These are phyloP conservation scores for Penicillium verrucosum DNA, from an alignment of 2,329 filamentous ascomycete genomes.

Conservation along the genomic window DNA sequence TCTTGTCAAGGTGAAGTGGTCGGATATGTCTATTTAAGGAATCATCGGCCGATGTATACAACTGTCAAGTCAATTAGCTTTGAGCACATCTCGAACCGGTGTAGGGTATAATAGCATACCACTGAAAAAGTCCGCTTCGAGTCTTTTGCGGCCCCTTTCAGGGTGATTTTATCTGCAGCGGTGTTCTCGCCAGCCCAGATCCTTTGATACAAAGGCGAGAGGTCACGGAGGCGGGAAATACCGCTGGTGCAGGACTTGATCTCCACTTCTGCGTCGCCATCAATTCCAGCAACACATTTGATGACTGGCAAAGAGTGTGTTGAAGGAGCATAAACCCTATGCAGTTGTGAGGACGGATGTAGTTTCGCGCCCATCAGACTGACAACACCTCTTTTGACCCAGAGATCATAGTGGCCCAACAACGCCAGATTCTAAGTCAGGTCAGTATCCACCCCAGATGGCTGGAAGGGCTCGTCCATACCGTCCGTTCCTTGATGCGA, in stretches of 20 bases:
- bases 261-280: conserved; percentile 47
- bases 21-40: conserved; percentile 41
- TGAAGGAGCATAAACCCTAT: conserved; percentile 54
- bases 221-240: conserved; percentile 43
- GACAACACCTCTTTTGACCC: conserved; percentile 54
- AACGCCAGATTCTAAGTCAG: conserved; percentile 39
- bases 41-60: conserved; percentile 44
- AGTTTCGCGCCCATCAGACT: conserved; percentile 59
- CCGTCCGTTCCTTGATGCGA: conserved; percentile 40
- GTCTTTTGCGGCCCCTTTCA: conserved; percentile 27
- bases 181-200: conserved; percentile 49
- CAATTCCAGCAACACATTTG: conserved; percentile 41
- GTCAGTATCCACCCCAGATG: conserved; percentile 16
- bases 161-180: conserved; percentile 31
- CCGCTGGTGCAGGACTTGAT: conserved; percentile 48
- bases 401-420: conserved; percentile 57
- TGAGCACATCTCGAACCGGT: background rate
- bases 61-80: conserved; percentile 28
- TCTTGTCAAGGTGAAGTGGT: conserved; percentile 43
- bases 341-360: conserved; percentile 41
- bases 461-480: conserved; percentile 17
- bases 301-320: conserved; percentile 57
- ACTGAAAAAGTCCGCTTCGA: conserved; percentile 39
- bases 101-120: conserved; percentile 27
- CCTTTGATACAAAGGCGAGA: conserved; percentile 53